Base-by-base conservation (phyloP, 2,329 filamentous ascomycete species). In the Claviceps quebecensis region DNA sequence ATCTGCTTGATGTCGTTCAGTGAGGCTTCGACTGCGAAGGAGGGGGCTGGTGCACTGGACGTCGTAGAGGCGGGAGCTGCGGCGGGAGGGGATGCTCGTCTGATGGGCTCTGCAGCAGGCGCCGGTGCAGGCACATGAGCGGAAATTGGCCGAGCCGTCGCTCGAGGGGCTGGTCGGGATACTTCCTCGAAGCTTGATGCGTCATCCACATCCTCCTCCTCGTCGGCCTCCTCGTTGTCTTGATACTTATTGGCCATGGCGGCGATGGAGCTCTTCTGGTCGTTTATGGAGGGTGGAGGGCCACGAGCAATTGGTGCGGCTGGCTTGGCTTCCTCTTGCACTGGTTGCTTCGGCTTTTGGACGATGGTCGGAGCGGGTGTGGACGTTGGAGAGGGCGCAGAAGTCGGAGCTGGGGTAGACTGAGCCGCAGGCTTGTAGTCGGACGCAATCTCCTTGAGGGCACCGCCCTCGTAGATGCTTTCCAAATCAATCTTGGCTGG, bases 401-500 rank as follows among this genome's bases (percentile, higher is more conserved):
- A 22, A 2, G 36, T 65, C 45, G 72, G 65, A 38, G 69, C 61
- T 26, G 75, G 66, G 17, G 72, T 61, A 1, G 75, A 67, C 54
- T 70, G 65, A 50, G 71, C 65, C 19, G 71, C 66, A 13, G 83
- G 72, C 65, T 83, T 85, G 65, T 81, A 82, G 59, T 86, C 81
- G 6, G 81, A 72, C 5, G 84, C 65, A 17, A 95, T 77, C 69
- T 95, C 88, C 59, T 86, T 81, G 4, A 88, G 82, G 5, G 83
- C 85, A 55, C 79, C 79, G 51, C 90, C 90, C 41, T 95, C 88
- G 67, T 94, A 97, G 47, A 97, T 68, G 60, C 86, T 90, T 68
- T 94, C 90, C 60, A 98, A 80, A 58, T 93, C 91, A 63, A 98
- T 90, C 76, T 95, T 97, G 54, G 89, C 76, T 7, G 93, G 90